Evolutionary conservation across 352 stramenopile species (phyloP), one percentile per base, ranked within the genome.

Genomic region (Phytophthora lateralis): DNA sequence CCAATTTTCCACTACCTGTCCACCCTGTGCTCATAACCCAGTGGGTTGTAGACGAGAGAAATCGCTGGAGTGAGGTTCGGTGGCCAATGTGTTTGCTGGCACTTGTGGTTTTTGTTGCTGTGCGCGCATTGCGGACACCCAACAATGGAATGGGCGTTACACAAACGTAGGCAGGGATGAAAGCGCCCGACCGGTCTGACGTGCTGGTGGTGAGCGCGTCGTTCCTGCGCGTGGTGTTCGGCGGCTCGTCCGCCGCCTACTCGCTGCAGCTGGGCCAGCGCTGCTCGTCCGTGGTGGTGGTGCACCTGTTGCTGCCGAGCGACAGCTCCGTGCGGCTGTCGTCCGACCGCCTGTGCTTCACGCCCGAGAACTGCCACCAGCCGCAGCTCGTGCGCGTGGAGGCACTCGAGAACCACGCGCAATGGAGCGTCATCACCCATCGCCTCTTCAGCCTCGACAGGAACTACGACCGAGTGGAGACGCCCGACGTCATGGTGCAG

Each of bases 301-400:
- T 93, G 26, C 81, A 93, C 50, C 44, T 93, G 35, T 57, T 88
- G 59, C 75, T 88, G 39, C 57, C 74, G 6, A 60, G 55, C 12
- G 84, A 93, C 53, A 59, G 14, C 30, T 74, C 66, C 11, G 55
- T 90, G 9, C 71, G 71, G 1, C 66, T 93, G 5, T 89, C 84
- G 4, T 84, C 78, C 15, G 79, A 90, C 55, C 80, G 84, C 7
- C 50, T 93, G n/a, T 84, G 73, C 66, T 93, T 93, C 65, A 83
- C 80, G 1, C 84, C 81, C 15, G 75, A 75, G 21, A 91, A 76
- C 49, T 88, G 62, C 45, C 5, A 20, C 2, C 66, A 84, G 52
- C 80, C 81, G 8, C 84, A 93, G 71, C 64, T 89, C 52, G 79
- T 91, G 48, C 70, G 81, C 4, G 76, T 91, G 18, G 79, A 88